Evolutionary conservation across 2,329 filamentous ascomycete species (phyloP), one percentile per base, ranked within the genome.

Genomic region (Pestalotiopsis sp.): DNA sequence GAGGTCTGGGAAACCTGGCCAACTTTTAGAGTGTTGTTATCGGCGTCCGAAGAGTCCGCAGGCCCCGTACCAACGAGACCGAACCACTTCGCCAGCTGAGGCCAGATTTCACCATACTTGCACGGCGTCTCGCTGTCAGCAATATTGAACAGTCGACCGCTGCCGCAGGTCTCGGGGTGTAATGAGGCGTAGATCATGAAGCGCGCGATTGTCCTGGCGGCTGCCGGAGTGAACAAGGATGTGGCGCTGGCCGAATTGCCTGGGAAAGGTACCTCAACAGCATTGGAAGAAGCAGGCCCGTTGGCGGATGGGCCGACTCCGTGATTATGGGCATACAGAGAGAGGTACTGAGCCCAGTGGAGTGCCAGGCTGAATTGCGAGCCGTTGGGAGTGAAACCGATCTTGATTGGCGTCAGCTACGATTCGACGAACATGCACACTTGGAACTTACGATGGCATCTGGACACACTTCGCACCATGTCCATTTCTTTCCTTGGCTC

Each of bases 321-420:
- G 52, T 80, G 73, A 4, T 77, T 78, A 49, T 74, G 66, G 1
- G 77, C 76, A 57, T 79, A 81, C 1, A 82, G 71, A 4, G 79
- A 80, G 1, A 82, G 75, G 41, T 80, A 82, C 68, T 80, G 79
- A 1, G 76, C 79, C 81, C 80, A 82, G 71, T 82, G 80, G 1
- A 81, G 73, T 0, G 80, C 79, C 2, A 82, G 72, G 0, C 75
- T 77, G 64, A 75, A 82, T 7, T 74, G 75, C 0, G 78, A 81
- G 3, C 80, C 80, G 27, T 80, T 79, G 2, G 80, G 81, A 2
- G 77, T 80, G 68, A 82, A 82, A 1, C 80, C 81, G 11, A 73
- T 70, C 73, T 73, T 9, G 13, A 7, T 14, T 36, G 25, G 4
- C n/a, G 56, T 67, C 31, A 41, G 45, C 14, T 2, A 9, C 31